Percentiles rank a stretch among this genome's conserved stretches.
These are phyloP conservation scores for Penicillium paxilli DNA, from an alignment of 495 filamentous ascomycete species.

Conservation along the genomic window DNA sequence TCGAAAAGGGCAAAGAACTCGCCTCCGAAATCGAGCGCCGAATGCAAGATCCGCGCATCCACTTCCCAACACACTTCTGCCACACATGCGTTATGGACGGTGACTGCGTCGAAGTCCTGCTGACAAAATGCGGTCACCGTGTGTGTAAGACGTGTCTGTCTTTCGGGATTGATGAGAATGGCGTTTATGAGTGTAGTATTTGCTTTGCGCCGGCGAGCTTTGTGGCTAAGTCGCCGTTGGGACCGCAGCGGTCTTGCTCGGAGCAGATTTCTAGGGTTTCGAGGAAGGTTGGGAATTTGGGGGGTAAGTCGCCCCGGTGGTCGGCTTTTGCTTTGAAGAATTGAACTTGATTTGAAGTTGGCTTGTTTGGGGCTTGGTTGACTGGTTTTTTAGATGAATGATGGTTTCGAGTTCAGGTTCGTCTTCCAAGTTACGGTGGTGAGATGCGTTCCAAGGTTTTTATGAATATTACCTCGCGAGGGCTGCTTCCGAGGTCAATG, in stretches of 20 bases:
- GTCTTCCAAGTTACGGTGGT: too few species aligned
- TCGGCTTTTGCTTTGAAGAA: background rate
- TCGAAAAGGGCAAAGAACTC: conserved; percentile 32
- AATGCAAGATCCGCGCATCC: conserved; percentile 8
- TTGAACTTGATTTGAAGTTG: too few species aligned
- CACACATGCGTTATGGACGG: conserved; percentile 26
- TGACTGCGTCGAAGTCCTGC: conserved; percentile 13
- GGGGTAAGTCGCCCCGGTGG: background rate
- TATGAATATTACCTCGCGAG: too few species aligned
- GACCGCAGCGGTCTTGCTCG: background rate
- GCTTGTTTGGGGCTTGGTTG: too few species aligned
- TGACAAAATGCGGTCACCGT: conserved; percentile 27
- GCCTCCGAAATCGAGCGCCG: conserved; percentile 26
- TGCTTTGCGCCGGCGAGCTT: conserved; percentile 20
- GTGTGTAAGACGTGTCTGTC: conserved; percentile 27
- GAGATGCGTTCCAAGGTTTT: too few species aligned
- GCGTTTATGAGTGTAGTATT: conserved; percentile 25
- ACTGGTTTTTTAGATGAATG: background rate
- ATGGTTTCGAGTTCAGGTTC: background rate
- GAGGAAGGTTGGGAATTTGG: background rate
- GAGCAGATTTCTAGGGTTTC: conserved; percentile 7
- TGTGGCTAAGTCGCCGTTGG: conserved; percentile 12
- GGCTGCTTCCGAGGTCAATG: background rate
- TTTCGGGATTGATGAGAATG: conserved; percentile 14
- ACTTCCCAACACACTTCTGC: conserved; percentile 28